Percentiles rank a stretch among this genome's conserved stretches.
phyloP scores from a whole-genome alignment of 331 rosid genomes.

The Quercus phellos region DNA sequence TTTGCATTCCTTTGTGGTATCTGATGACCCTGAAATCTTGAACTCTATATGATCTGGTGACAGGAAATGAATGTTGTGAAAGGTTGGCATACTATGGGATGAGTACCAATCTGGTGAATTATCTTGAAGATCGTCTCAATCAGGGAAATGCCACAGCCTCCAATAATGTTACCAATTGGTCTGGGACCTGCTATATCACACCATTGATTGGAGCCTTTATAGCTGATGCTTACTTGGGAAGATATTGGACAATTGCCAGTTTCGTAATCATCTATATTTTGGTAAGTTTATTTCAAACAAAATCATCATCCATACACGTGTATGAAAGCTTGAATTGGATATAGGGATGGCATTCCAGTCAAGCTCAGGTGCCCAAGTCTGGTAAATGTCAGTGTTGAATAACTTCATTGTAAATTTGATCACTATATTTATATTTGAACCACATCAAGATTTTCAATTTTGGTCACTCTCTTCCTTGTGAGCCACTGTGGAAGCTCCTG shows the following conservation, averaged over 20 bases:
- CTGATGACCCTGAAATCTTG: conserved; percentile 14
- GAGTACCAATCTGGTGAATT: conserved; percentile 77
- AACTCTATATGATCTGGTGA: conserved; percentile 11
- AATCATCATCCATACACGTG: background rate
- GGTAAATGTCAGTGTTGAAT: background rate
- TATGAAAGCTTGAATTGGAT: background rate
- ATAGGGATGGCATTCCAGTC: background rate
- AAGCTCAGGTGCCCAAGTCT: background rate
- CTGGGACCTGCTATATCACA: conserved; percentile 76
- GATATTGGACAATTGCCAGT: conserved; percentile 87
- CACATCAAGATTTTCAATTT: background rate
- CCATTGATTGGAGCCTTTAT: conserved; percentile 88
- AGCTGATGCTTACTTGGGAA: conserved; percentile 83
- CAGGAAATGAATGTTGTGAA: conserved; percentile 72
- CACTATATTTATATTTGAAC: background rate
- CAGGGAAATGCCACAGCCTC: conserved; percentile 62
- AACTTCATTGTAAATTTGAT: background rate
- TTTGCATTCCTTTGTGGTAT: background rate
- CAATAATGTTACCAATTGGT: conserved; percentile 68
- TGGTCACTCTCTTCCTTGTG: background rate
- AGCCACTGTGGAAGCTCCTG: background rate
- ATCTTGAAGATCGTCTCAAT: conserved; percentile 50
- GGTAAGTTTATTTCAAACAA: conserved; percentile 40
- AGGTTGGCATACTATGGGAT: conserved; percentile 88
- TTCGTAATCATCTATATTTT: conserved; percentile 53